These are phyloP conservation scores for Graphilbum fragrans DNA, from an alignment of 2,329 filamentous ascomycete species.

Conservation along the genomic window DNA sequence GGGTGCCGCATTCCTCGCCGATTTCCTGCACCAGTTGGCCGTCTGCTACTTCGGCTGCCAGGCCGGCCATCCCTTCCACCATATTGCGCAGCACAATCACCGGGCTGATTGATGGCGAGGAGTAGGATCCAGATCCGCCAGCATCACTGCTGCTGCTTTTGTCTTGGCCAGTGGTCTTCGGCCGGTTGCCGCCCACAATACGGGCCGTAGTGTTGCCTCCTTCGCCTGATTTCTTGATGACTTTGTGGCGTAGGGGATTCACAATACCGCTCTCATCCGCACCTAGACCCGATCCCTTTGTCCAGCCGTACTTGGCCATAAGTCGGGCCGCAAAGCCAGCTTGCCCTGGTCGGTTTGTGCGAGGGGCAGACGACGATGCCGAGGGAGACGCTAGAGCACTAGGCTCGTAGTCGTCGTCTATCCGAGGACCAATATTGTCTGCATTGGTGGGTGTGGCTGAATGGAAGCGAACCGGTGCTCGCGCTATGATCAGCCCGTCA, in stretches of 20 bases:
- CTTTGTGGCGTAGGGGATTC: constrained; percentile 78
- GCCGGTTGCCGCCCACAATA: constrained; percentile 67
- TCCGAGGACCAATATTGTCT: no score
- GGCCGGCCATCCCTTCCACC: constrained; percentile 68
- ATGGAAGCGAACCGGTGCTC: constrained; percentile 63
- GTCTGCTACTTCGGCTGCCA: constrained; percentile 64
- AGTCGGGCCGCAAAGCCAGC: constrained; percentile 76
- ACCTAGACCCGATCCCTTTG: constrained; percentile 75
- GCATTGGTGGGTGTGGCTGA: constrained; percentile 26
- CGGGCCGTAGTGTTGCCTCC: constrained; percentile 42
- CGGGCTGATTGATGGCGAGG: constrained; percentile 47
- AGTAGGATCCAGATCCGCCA: no score
- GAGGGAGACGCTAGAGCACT: constrained; percentile 15
- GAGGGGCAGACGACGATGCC: constrained; percentile 17
- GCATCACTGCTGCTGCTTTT: constrained; percentile 10
- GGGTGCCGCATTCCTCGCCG: constrained; percentile 71
- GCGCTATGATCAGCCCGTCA: constrained; percentile 54
- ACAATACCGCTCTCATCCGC: constrained; percentile 73
- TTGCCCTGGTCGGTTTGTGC: constrained; percentile 63
- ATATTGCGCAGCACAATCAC: constrained; percentile 77
- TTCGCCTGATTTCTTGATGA: constrained; percentile 52
- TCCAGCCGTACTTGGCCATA: constrained; percentile 91
- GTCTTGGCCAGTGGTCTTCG: constrained; percentile 19
- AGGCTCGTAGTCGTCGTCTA: constrained; percentile 7
- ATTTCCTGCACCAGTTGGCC: constrained; percentile 76